Conservation (phyloP, 345 rosid genomes). For the Brassica nigra region DNA sequence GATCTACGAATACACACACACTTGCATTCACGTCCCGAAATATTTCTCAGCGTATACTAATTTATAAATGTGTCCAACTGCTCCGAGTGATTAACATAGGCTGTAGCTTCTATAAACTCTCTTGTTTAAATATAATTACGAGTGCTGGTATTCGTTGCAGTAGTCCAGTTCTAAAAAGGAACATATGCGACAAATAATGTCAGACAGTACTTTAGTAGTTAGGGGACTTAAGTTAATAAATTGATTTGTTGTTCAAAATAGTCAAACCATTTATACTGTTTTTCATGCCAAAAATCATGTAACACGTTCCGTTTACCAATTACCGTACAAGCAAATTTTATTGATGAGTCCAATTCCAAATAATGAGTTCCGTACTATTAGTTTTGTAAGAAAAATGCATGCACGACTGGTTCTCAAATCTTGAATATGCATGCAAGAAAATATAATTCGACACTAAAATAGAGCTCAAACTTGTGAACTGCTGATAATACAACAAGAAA, state of each 20-base stretch:
- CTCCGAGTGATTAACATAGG: not conserved
- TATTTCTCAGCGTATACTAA: not conserved
- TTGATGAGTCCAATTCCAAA: not conserved
- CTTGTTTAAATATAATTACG: not conserved
- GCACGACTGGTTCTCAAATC: conserved; percentile 9
- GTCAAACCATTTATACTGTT: conserved; percentile 29
- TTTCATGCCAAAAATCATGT: conserved; percentile 26
- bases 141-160: conserved; percentile 16
- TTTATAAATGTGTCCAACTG: not conserved
- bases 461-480: not conserved
- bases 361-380: not conserved
- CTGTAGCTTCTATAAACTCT: not conserved
- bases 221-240: not conserved
- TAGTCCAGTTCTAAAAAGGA: conserved; percentile 9
- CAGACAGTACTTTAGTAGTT: conserved; percentile 18
- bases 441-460: not conserved
- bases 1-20: not conserved
- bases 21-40: conserved; percentile 16
- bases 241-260: conserved; percentile 7
- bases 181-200: conserved; percentile 16
- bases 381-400: not conserved
- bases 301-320: conserved; percentile 15
- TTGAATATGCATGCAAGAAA: not conserved
- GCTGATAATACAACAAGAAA: not conserved
- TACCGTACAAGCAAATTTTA: not conserved